phyloP scores from a whole-genome alignment of 148 eudicot genomes.

The Rhododendron vialii region DNA sequence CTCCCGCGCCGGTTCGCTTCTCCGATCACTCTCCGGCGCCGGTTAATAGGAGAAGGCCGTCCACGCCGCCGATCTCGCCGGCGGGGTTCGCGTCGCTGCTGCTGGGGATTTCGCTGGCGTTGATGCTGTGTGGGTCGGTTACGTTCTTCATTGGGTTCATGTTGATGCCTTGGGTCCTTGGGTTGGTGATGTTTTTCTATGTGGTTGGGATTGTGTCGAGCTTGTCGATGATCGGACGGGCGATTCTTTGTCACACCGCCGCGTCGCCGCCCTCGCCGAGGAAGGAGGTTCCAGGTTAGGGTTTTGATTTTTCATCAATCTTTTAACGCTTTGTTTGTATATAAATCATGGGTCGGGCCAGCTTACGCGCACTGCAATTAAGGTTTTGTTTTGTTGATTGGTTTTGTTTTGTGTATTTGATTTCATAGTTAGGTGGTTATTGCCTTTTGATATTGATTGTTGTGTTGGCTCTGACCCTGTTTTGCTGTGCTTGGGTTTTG shows the following conservation, averaged over 20 bases:
- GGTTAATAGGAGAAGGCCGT: not conserved
- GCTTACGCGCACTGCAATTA: not conserved
- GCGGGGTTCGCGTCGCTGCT: slow-evolving; percentile 90
- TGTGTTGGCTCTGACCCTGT: not conserved
- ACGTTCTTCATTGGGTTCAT: slow-evolving; percentile 86
- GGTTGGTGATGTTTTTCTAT: slow-evolving; percentile 71
- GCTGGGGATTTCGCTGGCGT: slow-evolving; percentile 69
- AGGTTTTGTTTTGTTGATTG: not conserved
- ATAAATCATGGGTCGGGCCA: no score
- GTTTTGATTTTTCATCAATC: not conserved
- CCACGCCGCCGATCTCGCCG: slow-evolving; percentile 59
- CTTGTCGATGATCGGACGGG: slow-evolving; percentile 59
- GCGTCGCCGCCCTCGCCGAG: slow-evolving; percentile 37
- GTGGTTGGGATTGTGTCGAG: slow-evolving; percentile 74
- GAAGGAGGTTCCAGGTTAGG: slow-evolving; percentile 59
- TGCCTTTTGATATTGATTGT: not conserved
- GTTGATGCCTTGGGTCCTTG: slow-evolving; percentile 95
- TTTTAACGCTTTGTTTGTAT: not conserved
- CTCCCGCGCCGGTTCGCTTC: not conserved
- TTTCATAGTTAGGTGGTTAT: not conserved
- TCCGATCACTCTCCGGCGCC: not conserved
- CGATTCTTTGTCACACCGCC: slow-evolving; percentile 45
- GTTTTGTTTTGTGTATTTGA: not conserved
- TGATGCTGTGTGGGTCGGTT: slow-evolving; percentile 94
- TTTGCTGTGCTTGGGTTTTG: no score